phyloP scores from a whole-genome alignment of 2,329 filamentous ascomycete genomes.

The Fusarium pseudoanthophilum region DNA sequence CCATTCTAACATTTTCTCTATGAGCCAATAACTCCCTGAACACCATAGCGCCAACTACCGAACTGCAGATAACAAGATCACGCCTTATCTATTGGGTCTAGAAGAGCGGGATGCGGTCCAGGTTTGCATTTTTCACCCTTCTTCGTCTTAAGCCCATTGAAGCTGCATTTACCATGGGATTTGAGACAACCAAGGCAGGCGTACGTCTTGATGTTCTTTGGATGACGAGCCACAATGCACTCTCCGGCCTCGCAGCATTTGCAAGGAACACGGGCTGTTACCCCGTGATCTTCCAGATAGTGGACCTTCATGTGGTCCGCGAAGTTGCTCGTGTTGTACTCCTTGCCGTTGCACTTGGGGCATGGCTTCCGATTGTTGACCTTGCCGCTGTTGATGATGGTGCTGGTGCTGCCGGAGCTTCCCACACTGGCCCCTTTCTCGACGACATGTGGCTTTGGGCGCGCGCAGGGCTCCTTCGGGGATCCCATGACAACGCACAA shows the following conservation, averaged over 20 bases:
- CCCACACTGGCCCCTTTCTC: neutral
- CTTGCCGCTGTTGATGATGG: neutral
- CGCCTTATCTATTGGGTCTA: neutral
- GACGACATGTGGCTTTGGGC: neutral
- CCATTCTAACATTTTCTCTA: neutral
- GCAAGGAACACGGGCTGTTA: neutral
- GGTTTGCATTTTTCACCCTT: neutral
- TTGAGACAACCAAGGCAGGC: neutral
- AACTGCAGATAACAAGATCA: neutral
- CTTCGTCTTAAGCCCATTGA: neutral
- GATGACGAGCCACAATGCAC: neutral
- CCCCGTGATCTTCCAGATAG: neutral
- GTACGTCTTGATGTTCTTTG: neutral
- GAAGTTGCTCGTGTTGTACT: neutral
- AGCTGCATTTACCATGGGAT: neutral
- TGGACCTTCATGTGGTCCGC: slow-evolving; percentile 2
- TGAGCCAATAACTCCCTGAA: neutral
- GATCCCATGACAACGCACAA: neutral
- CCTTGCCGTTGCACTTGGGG: neutral
- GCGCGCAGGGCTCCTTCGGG: no score
- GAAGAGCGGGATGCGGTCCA: neutral
- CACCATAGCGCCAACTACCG: neutral
- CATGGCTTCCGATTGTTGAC: neutral
- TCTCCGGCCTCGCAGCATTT: neutral
- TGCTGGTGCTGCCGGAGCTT: neutral